These are phyloP conservation scores for Podaxis sp. DNA, from an alignment of 768 basidiomycete genomes.

Conservation along the genomic window DNA sequence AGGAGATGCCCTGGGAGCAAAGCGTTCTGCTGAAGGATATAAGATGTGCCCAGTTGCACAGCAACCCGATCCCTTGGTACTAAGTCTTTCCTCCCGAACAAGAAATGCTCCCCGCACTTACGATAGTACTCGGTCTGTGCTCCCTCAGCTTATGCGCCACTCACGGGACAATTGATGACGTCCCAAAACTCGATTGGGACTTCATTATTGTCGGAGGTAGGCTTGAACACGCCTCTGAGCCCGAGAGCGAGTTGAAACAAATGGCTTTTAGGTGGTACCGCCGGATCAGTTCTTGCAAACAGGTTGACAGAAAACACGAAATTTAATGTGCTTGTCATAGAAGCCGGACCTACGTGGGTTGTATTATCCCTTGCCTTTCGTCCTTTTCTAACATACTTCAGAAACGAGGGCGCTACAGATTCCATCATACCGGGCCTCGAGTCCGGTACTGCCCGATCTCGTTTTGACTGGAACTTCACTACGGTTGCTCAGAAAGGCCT, in stretches of 20 bases:
- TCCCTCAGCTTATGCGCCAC: background rate
- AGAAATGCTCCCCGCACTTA: background rate
- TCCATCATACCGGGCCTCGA: conserved; percentile 19
- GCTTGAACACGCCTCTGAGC: background rate
- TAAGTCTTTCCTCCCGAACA: background rate
- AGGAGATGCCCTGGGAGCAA: background rate
- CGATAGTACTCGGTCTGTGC: background rate
- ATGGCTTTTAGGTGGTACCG: conserved; percentile 21
- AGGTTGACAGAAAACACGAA: conserved; percentile 26
- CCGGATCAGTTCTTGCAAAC: conserved; percentile 28
- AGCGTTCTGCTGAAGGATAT: background rate
- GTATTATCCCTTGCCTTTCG: background rate
- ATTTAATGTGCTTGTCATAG: conserved; percentile 27
- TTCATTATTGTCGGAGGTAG: conserved; percentile 23
- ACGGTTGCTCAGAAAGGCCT: conserved; percentile 27
- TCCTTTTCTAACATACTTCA: conserved; percentile 4
- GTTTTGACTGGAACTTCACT: conserved; percentile 31
- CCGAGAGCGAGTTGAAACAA: background rate
- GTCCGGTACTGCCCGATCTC: background rate
- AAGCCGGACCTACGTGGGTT: conserved; percentile 28
- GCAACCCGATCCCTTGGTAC: background rate
- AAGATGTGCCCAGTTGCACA: background rate
- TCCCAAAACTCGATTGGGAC: conserved; percentile 11
- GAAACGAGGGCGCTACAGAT: conserved; percentile 20
- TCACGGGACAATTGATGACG: background rate